Percentiles rank a stretch among this genome's conserved stretches.
phyloP scores from a whole-genome alignment of 2,329 filamentous ascomycete species.

The Pseudogymnoascus verrucosus region DNA sequence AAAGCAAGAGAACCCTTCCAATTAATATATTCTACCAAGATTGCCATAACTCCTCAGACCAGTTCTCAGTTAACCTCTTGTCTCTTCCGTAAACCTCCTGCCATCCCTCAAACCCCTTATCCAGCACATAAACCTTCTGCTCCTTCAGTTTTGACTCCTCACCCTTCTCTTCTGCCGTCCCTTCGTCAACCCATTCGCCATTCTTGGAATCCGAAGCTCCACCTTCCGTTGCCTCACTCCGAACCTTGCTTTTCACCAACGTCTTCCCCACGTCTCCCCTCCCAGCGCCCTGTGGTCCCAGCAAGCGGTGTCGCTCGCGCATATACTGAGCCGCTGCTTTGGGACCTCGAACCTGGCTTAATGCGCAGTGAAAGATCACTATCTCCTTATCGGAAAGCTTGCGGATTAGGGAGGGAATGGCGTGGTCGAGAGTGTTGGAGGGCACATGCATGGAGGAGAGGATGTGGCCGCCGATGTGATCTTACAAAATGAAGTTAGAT shows the following conservation, averaged over 20 bases:
- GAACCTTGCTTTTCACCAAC: constrained; percentile 17
- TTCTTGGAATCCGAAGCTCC: constrained; percentile 29
- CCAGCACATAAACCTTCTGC: constrained; percentile 75
- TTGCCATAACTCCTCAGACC: constrained; percentile 75
- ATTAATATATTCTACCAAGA: constrained; percentile 6
- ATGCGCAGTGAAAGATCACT: constrained; percentile 89
- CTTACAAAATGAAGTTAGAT: constrained; percentile 29
- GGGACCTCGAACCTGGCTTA: constrained; percentile 86
- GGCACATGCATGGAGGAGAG: constrained; percentile 68
- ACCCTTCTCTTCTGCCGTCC: constrained; percentile 16
- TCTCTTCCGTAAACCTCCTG: constrained; percentile 77
- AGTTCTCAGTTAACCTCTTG: constrained; percentile 72
- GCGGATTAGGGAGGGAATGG: constrained; percentile 74
- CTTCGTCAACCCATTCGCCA: constrained; percentile 22
- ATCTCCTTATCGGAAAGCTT: constrained; percentile 67
- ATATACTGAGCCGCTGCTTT: constrained; percentile 74
- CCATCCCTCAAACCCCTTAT: constrained; percentile 82
- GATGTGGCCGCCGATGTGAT: constrained; percentile 90
- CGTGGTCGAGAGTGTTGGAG: constrained; percentile 61
- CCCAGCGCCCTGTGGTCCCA: constrained; percentile 20
- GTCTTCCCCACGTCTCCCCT: constrained; percentile 17
- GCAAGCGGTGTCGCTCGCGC: constrained; percentile 53
- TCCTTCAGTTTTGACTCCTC: constrained; percentile 25
- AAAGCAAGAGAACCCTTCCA: background rate
- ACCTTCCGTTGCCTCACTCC: constrained; percentile 23